Evolutionary conservation across 441 rosid genomes (phyloP).

Genomic region (Flueggea neowawraea): DNA sequence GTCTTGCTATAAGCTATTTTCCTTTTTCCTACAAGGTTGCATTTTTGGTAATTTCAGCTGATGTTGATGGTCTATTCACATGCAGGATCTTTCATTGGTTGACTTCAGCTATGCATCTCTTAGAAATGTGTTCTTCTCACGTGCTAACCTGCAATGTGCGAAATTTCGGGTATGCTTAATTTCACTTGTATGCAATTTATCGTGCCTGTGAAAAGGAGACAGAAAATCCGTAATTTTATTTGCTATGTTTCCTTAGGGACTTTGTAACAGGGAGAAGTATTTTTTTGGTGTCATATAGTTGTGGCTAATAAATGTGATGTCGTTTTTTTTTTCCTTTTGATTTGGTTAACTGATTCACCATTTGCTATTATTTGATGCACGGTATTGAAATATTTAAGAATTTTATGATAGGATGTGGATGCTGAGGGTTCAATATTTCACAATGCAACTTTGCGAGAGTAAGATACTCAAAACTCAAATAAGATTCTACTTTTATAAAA

Average conservation of each 20-base stretch:
- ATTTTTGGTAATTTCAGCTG: not conserved
- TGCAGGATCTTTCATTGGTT: constrained; percentile 80
- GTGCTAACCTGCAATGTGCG: constrained; percentile 86
- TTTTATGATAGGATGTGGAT: constrained; percentile 59
- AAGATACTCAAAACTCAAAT: constrained; percentile 28
- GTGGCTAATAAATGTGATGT: not conserved
- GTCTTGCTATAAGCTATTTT: no score
- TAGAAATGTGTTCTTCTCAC: constrained; percentile 85
- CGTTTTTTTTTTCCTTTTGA: not conserved
- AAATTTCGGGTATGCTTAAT: constrained; percentile 70
- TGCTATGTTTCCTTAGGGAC: no score
- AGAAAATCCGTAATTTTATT: no score
- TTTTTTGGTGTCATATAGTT: not conserved
- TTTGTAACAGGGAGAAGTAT: no score
- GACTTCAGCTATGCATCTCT: constrained; percentile 93
- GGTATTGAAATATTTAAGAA: no score
- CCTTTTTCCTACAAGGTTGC: no score
- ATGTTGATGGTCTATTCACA: constrained; percentile 11
- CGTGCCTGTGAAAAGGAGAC: no score
- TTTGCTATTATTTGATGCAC: no score
- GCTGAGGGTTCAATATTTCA: constrained; percentile 82
- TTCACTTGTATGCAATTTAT: not conserved
- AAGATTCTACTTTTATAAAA: constrained; percentile 2
- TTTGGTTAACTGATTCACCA: no score
- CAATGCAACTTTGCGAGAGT: constrained; percentile 94